Base-by-base conservation (phyloP, 805 yeast genomes). In the Yamadazyma philogaea region DNA sequence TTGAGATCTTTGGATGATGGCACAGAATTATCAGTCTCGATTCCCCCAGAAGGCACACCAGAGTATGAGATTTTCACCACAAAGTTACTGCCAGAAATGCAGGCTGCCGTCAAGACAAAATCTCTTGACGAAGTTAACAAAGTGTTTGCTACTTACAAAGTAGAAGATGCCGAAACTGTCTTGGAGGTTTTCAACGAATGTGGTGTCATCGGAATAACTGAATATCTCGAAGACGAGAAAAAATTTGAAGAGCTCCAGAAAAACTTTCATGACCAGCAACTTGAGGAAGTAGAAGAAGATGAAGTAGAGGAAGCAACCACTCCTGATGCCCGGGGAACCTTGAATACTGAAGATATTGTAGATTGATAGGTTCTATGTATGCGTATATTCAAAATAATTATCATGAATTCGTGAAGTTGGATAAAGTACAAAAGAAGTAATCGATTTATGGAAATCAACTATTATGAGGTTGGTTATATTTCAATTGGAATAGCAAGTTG, bases 1-100 rank as follows among this genome's bases (percentile, higher is more conserved):
- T 72, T 91, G 57, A 86, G 86, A 57, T 80, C 96, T 0, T 75
- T 90, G 45, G 98, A 91, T 62, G 96, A 93, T 32, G 75, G 81
- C 45, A 78, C 89, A 1, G 82, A 84, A 60, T 71, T 91, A 34
- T 73, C 78, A 37, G 87, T 91, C 11, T 75, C 72, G 44, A 64
- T 87, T 12, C 96, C 96, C 6, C 64, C 70, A 47, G 64, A 65
- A 40, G 76, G 75, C n/a, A 72, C 76, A 3, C 64, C 74, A 3
- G 79, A 77, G 40, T 82, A 75, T 56, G 76, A 77, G 42, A 64
- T 74, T 3, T 86, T 89, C 59, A 52, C 57, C 24, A 63, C 75
- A 15, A 64, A 74, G 43, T 64, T 86, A 41, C 82, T 88, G 0
- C 59, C 62, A 11, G 66, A 67, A 7, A 81, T 91, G 81, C 87